phyloP scores from a whole-genome alignment of 768 basidiomycete species.

The Lactarius indigo region DNA sequence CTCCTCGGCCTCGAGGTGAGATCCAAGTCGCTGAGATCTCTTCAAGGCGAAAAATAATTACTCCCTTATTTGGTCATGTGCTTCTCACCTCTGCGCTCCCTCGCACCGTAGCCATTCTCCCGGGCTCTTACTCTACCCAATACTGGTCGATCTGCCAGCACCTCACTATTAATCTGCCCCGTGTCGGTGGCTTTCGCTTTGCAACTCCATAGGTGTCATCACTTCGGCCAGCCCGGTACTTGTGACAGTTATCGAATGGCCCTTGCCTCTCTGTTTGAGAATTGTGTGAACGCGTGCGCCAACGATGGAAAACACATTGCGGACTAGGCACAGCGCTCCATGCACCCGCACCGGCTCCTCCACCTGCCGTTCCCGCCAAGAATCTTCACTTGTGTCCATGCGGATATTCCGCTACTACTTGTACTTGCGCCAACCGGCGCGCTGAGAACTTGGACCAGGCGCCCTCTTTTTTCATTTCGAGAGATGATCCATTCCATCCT shows the following conservation, averaged over 20 bases:
- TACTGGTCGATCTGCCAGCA: slow-evolving; percentile 6
- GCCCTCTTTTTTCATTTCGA: slow-evolving; percentile 1
- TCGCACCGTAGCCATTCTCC: not conserved
- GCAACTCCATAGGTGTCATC: not conserved
- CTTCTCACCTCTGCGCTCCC: not conserved
- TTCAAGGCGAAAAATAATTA: slow-evolving; percentile 1
- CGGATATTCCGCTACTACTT: not conserved
- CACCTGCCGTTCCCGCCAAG: not conserved
- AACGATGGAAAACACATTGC: not conserved
- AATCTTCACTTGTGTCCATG: not conserved
- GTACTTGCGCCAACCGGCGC: not conserved
- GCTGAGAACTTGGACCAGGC: not conserved
- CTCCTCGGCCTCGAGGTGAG: slow-evolving; percentile 11
- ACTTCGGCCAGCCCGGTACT: not conserved
- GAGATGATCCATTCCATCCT: not conserved
- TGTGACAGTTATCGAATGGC: not conserved
- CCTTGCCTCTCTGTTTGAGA: no score
- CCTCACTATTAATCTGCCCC: not conserved
- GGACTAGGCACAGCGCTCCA: not conserved
- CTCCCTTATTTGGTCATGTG: not conserved
- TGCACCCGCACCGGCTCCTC: not conserved
- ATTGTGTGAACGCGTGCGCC: not conserved
- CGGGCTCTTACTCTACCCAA: not conserved
- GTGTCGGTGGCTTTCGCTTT: not conserved
- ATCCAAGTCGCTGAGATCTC: not conserved